phyloP scores from a whole-genome alignment of 306 rosid genomes.

The Quercus bicolor region DNA sequence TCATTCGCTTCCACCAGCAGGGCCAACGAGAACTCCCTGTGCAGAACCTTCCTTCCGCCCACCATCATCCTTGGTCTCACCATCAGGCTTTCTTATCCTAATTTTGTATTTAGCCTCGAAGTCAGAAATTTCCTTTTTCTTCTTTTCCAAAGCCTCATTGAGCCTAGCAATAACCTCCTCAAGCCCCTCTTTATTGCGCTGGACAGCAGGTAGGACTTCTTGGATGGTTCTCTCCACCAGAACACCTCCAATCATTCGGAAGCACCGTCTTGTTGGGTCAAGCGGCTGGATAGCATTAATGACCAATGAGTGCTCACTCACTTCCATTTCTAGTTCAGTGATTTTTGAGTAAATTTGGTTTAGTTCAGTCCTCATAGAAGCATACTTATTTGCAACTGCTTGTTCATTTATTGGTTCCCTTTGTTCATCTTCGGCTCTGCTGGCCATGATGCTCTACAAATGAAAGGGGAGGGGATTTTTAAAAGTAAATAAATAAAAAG shows the following conservation, averaged over 20 bases:
- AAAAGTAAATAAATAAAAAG: background rate
- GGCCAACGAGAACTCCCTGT: slow-evolving; percentile 94
- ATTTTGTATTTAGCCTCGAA: slow-evolving; percentile 89
- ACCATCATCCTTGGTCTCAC: slow-evolving; percentile 63
- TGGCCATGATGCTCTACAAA: slow-evolving; percentile 57
- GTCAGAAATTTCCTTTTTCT: slow-evolving; percentile 86
- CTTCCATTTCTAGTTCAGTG: slow-evolving; percentile 97
- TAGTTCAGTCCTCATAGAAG: slow-evolving; percentile 79
- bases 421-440: slow-evolving; percentile 50
- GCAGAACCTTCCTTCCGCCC: slow-evolving; percentile 84
- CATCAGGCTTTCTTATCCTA: slow-evolving; percentile 65
- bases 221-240: slow-evolving; percentile 96
- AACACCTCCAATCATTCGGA: slow-evolving; percentile 94
- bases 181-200: slow-evolving; percentile 84
- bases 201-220: slow-evolving; percentile 94
- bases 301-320: slow-evolving; percentile 80
- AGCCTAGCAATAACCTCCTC: slow-evolving; percentile 85
- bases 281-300: slow-evolving; percentile 86
- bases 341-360: slow-evolving; percentile 91
- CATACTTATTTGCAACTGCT: slow-evolving; percentile 80
- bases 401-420: slow-evolving; percentile 81
- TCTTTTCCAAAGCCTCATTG: slow-evolving; percentile 79
- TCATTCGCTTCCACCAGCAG: slow-evolving; percentile 68
- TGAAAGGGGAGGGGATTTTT: background rate
- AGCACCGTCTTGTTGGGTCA: slow-evolving; percentile 84